Base-by-base conservation (phyloP, 495 filamentous ascomycete genomes). In the Coniosporium apollinis region DNA sequence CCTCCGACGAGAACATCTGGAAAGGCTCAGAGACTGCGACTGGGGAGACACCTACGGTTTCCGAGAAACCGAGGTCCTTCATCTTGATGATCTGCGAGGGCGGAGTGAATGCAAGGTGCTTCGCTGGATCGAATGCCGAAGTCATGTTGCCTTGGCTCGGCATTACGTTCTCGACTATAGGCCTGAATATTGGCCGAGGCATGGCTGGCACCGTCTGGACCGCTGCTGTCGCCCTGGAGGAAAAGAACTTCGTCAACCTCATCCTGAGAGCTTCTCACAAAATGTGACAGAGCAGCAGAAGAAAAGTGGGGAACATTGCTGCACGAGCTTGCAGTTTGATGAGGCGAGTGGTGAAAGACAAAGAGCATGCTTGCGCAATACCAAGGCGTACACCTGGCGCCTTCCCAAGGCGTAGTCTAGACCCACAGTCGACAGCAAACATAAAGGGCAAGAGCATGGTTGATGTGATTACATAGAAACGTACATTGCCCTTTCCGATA, bases 11-110 rank as follows among this genome's bases (percentile, higher is more conserved):
- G 55, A 82, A 82, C n/a, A 82, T 60, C 8, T 67, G 65, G 50
- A 84, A 84, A 1, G 79, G 76, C 45, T 80, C 73, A 3, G 74
- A 77, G 30, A 82, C 76, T 20, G 72, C 77, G 30, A 79, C 58
- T 0, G 67, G 63, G 13, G 76, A 81, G 21, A 81, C 60, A 8
- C 74, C 76, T 28, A 51, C 61, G 39, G 65, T 58, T 30, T 68
- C 58, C 0, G 66, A 42, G 33, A 69, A 62, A 3, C 64, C 67
- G 24, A 78, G 56, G 35, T 79, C 74, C 33, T 57, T 55, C 72
- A 79, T 76, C 4, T 58, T 72, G 42, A 72, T 51, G 16, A 66
- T 51, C 41, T 67, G 64, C 4, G 66, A 53, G 14, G 65, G 59
- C 15, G 62, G 51, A 30, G 52, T 58, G 49, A 70, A 73, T 13